These are phyloP conservation scores for Macrophomina pseudophaseolina DNA, from an alignment of 2,329 filamentous ascomycete species.

Conservation along the genomic window DNA sequence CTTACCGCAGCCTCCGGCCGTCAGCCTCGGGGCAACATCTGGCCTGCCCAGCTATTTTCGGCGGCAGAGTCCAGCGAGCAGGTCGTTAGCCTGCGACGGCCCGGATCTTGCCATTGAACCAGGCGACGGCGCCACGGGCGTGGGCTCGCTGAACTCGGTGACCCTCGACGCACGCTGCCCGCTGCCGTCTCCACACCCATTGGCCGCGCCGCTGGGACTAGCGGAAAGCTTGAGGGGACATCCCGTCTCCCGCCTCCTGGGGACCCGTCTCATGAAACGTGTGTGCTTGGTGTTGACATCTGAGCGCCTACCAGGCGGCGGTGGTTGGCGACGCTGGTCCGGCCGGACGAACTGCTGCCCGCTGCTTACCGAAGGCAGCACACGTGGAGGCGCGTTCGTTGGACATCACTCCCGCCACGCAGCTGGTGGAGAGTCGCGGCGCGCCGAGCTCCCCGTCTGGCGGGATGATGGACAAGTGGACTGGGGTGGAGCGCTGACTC, in stretches of 20 bases:
- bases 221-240: constrained; percentile 16
- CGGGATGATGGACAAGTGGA: neutral
- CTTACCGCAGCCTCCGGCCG: constrained; percentile 8
- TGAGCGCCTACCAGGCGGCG: neutral
- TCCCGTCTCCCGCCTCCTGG: constrained; percentile 15
- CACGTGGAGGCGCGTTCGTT: constrained; percentile 11
- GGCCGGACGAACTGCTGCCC: constrained; percentile 2
- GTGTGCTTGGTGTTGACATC: constrained; percentile 19
- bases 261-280: constrained; percentile 20
- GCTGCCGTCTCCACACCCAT: constrained; percentile 14
- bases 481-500: constrained; percentile 14
- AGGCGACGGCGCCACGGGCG: constrained; percentile 20
- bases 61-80: constrained; percentile 4
- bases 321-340: neutral
- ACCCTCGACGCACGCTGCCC: neutral
- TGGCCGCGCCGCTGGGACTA: constrained; percentile 12
- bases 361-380: neutral
- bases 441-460: constrained; percentile 12
- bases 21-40: constrained; percentile 22
- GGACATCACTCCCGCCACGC: constrained; percentile 11
- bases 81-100: constrained; percentile 14
- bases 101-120: constrained; percentile 12
- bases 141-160: neutral
- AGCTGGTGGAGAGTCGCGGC: neutral
- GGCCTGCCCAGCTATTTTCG: constrained; percentile 19